Conservation (phyloP, 192 early-diverging fungal genomes). For the Coemansia sp. region DNA sequence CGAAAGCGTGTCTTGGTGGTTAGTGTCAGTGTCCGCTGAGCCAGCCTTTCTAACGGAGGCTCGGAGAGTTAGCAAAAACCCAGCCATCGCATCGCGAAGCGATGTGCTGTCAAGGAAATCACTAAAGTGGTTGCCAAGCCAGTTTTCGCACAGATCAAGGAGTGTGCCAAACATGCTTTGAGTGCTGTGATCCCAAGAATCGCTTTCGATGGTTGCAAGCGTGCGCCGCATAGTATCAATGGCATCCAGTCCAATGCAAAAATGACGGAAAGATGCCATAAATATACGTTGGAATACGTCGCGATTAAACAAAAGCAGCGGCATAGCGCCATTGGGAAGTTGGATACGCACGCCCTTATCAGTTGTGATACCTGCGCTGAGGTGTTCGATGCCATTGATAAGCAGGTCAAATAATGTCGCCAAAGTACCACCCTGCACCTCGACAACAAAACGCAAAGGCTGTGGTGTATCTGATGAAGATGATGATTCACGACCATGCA, state of each 20-base stretch:
- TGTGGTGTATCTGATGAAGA: background rate
- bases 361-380: slow-evolving; percentile 34
- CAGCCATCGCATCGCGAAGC: slow-evolving; percentile 55
- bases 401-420: slow-evolving; percentile 59
- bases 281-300: slow-evolving; percentile 58
- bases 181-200: slow-evolving; percentile 35
- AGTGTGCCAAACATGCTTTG: slow-evolving; percentile 29
- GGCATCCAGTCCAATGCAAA: slow-evolving; percentile 55
- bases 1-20: slow-evolving; percentile 1
- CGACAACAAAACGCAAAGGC: slow-evolving; percentile 49
- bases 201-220: slow-evolving; percentile 9
- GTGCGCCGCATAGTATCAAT: slow-evolving; percentile 38
- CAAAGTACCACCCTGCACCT: slow-evolving; percentile 66
- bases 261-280: slow-evolving; percentile 67
- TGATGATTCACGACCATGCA: slow-evolving; percentile 9
- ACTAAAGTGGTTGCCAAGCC: slow-evolving; percentile 59
- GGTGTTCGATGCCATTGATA: slow-evolving; percentile 59
- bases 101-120: slow-evolving; percentile 65
- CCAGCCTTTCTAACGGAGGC: slow-evolving; percentile 9
- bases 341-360: slow-evolving; percentile 51
- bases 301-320: slow-evolving; percentile 48
- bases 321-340: slow-evolving; percentile 25
- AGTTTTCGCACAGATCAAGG: slow-evolving; percentile 62
- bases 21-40: background rate
- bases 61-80: slow-evolving; percentile 32